Evolutionary conservation across 2,329 filamentous ascomycete species (phyloP), one percentile per base, ranked within the genome.

Genomic region (Fusarium sp.): DNA sequence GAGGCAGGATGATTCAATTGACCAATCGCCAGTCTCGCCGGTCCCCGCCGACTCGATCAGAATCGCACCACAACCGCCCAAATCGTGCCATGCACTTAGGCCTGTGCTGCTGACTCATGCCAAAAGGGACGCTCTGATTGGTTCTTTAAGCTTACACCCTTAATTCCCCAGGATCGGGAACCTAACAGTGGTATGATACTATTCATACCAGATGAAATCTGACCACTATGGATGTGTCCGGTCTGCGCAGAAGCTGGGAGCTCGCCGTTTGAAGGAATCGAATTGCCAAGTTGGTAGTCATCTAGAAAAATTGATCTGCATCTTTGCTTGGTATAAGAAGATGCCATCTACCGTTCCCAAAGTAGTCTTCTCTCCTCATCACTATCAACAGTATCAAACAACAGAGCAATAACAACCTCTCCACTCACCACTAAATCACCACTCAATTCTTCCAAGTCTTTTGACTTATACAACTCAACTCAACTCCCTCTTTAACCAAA

Each of bases 81-180:
- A 76, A 76, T 76, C 74, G 73, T 69, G 61, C 70, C 74, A 76
- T 68, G 62, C 45, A 58, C 54, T 63, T 49, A 71, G 67, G 51
- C 43, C 47, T 56, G 65, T 59, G 61, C 58, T 74, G 72, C 69
- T 76, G 71, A 75, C 71, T 71, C 56, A 65, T 64, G 15, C 15
- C 29, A 46, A 53, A 43, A 27, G 4, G 5, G 8, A 3, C 18
- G 3, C 1, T 7, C 18, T 53, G 46, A 76, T 76, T 76, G 74
- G 74, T 27, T 30, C 15, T 34, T 30, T 32, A 15, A n/a, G 18
- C 32, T 48, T 41, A 44, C 59, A 59, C 58, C 46, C 62, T 51
- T 25, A 61, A 32, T 63, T 58, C 56, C 69, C 67, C 58, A 60
- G 70, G 54, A 69, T 67, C 49, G 48, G 61, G 60, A 58, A 55